Evolutionary conservation across 2,329 filamentous ascomycete species (phyloP), one percentile per base, ranked within the genome.

Genomic region (Pleurostoma richardsiae): DNA sequence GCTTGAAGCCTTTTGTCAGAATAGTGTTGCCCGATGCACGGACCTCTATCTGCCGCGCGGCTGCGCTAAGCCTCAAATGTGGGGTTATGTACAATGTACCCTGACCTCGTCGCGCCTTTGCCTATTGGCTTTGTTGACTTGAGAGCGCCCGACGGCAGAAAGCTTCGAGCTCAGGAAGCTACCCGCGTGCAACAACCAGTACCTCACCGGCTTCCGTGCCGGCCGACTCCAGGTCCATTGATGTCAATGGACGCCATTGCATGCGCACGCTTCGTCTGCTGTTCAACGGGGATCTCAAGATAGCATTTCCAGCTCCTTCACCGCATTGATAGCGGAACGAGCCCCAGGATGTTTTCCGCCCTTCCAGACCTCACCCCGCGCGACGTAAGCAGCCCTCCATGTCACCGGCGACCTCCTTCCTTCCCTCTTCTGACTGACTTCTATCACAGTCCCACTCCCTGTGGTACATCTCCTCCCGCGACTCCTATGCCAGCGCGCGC

Each of bases 401-500:
- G 36, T 28, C 42, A 30, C 43, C 44, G 26, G 45, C 41, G 6
- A 42, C 45, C 19, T 48, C 45, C 46, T 19, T 19, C 19, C 19
- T 19, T 19, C 19, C 19, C 19, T 19, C 19, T 19, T 19, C 19
- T 19, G 19, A 48, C 40, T 5, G 30, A 36, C 51, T 42, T 43
- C 58, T 61, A 51, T 60, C 45, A 39, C 56, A 89, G 86, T 83
- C 84, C 33, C 83, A 89, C 63, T 78, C 81, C 44, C 76, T 89
- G 49, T 90, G 86, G 86, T 88, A 88, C 63, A 80, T 79, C 31
- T 82, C 84, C 10, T 77, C 83, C 5, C 77, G 81, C 43, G 72
- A 70, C 59, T 77, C 76, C 19, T 54, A 60, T 29, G 52, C 57
- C 7, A 33, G 44, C 28, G 33, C 45, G 29, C 43, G 3, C 10